These are phyloP conservation scores for Leucaena leucocephala DNA, from an alignment of 306 rosid species.

Conservation along the genomic window DNA sequence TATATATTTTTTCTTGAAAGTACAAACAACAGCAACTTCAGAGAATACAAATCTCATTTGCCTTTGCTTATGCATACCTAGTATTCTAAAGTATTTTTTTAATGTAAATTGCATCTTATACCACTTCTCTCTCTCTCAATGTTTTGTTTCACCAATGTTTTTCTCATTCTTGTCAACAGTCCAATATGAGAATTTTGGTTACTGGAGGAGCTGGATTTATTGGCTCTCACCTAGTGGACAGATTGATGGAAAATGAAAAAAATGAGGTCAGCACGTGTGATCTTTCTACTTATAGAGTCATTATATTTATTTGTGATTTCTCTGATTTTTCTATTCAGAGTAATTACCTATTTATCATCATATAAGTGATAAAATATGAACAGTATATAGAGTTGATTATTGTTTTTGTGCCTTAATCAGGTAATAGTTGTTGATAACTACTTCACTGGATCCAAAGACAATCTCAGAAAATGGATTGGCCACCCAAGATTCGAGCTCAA, in stretches of 20 bases:
- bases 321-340: background rate
- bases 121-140: background rate
- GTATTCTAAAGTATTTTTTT: background rate
- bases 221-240: slow-evolving; percentile 96
- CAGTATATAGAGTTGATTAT: background rate
- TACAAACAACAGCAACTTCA: slow-evolving; percentile 4
- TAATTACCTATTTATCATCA: slow-evolving; percentile 3
- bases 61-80: slow-evolving; percentile 7
- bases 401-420: slow-evolving; percentile 47
- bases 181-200: slow-evolving; percentile 91
- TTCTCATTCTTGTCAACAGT: slow-evolving; percentile 48
- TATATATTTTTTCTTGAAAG: background rate
- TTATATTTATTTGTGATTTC: background rate
- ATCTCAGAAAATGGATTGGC: slow-evolving; percentile 89
- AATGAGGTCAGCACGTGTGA: slow-evolving; percentile 65
- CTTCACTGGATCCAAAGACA: slow-evolving; percentile 96
- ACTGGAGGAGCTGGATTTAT: slow-evolving; percentile 99
- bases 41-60: slow-evolving; percentile 8
- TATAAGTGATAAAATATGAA: slow-evolving; percentile 17
- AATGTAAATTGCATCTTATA: background rate
- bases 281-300: slow-evolving; percentile 22
- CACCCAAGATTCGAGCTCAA: slow-evolving; percentile 97
- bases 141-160: slow-evolving; percentile 27
- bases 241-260: slow-evolving; percentile 92
- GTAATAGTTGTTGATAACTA: slow-evolving; percentile 90